These are phyloP conservation scores for Trametes elegans DNA, from an alignment of 768 basidiomycete species.

Conservation along the genomic window DNA sequence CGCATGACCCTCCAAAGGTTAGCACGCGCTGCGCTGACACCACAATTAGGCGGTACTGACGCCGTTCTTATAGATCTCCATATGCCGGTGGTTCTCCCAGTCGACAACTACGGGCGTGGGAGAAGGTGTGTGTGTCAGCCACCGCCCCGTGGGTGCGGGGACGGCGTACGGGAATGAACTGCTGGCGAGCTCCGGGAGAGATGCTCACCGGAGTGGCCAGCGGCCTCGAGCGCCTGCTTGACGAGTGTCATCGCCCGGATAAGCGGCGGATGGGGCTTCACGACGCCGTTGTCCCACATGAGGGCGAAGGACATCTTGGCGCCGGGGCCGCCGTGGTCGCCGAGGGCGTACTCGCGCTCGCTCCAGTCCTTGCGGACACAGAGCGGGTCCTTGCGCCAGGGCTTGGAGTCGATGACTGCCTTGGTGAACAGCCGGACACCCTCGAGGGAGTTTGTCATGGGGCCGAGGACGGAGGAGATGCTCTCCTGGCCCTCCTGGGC, in stretches of 20 bases:
- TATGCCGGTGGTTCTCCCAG: conserved; percentile 60
- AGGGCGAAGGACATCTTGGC: conserved; percentile 50
- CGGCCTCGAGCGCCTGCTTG: conserved; percentile 54
- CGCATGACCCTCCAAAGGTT: background rate
- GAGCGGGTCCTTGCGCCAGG: conserved; percentile 57
- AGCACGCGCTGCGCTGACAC: no score
- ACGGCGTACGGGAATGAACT: background rate
- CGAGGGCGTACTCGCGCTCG: conserved; percentile 42
- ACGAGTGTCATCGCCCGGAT: conserved; percentile 53
- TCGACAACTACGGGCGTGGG: conserved; percentile 53
- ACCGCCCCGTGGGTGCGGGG: background rate
- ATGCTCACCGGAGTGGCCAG: conserved; percentile 61
- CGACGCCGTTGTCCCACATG: conserved; percentile 63
- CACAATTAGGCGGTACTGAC: no score
- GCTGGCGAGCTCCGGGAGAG: background rate
- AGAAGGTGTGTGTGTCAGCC: background rate
- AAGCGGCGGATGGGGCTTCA: conserved; percentile 66
- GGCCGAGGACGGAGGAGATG: conserved; percentile 71
- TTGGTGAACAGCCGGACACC: conserved; percentile 69
- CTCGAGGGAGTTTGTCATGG: conserved; percentile 54
- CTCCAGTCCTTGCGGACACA: conserved; percentile 49
- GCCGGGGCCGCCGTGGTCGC: conserved; percentile 46
- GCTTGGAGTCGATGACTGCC: conserved; percentile 51
- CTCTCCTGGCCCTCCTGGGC: conserved; percentile 71
- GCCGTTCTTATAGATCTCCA: conserved; percentile 38